A percentile compares a stretch with the other conserved stretches of the same genome.
Conservation (phyloP, 768 basidiomycete genomes). For the Lentinula sp. region DNA sequence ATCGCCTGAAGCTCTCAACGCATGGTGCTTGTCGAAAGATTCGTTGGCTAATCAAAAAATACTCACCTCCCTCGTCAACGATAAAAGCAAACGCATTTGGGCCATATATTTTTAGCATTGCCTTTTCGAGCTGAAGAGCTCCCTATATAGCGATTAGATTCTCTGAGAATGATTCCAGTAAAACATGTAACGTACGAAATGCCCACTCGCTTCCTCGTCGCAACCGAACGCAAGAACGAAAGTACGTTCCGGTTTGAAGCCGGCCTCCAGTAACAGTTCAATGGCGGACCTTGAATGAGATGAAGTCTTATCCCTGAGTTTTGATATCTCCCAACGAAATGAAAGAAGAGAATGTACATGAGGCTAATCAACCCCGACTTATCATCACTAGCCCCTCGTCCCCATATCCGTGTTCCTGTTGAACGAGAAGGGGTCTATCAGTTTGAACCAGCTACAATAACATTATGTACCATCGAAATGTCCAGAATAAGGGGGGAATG, state of each 20-base stretch:
- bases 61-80: constrained; percentile 53
- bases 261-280: constrained; percentile 9
- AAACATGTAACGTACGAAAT: constrained; percentile 15
- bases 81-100: constrained; percentile 49
- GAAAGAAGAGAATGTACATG: constrained; percentile 12
- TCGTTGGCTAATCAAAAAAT: not conserved
- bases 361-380: constrained; percentile 44
- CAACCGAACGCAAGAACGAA: constrained; percentile 30
- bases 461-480: constrained; percentile 29
- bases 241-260: constrained; percentile 16
- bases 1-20: constrained; percentile 9
- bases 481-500: constrained; percentile 44
- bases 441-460: not conserved
- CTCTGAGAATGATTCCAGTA: constrained; percentile 3
- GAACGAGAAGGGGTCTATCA: not conserved
- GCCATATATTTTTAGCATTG: constrained; percentile 46
- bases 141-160: constrained; percentile 23
- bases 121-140: constrained; percentile 26
- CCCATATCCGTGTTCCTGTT: constrained; percentile 45
- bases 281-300: constrained; percentile 6
- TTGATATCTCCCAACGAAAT: not conserved
- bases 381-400: constrained; percentile 47
- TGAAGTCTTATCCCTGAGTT: not conserved
- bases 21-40: not conserved
- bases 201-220: constrained; percentile 45